Evolutionary conservation across 495 filamentous ascomycete genomes (phyloP).

Genomic region (Neurospora tetrasperma): DNA sequence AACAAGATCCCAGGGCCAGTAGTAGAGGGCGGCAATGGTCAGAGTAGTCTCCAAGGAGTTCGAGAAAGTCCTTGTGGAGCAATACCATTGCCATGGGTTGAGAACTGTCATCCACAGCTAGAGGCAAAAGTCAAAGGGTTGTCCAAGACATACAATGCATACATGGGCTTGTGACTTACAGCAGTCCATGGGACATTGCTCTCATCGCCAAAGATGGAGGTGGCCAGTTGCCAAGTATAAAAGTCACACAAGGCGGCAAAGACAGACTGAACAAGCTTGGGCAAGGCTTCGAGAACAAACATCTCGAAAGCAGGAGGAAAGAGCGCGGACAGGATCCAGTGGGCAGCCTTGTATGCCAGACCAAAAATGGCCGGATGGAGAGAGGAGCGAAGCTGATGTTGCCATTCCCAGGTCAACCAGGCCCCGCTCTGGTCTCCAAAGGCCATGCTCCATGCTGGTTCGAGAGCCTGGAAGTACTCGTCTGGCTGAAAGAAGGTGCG

Average conservation of each 20-base stretch:
- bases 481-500: conserved; percentile 99
- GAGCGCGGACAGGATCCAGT: conserved; percentile 40
- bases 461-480: conserved; percentile 93
- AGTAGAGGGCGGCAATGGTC: conserved; percentile 66
- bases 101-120: conserved; percentile 60
- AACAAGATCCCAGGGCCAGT: conserved; percentile 73
- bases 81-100: conserved; percentile 97
- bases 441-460: conserved; percentile 85
- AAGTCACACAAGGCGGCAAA: conserved; percentile 74
- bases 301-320: conserved; percentile 34
- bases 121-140: conserved; percentile 3
- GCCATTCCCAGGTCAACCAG: conserved; percentile 99
- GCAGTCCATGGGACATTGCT: conserved; percentile 57
- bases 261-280: conserved; percentile 64
- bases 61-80: conserved; percentile 82
- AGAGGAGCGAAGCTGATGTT: conserved; percentile 80
- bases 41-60: conserved; percentile 88
- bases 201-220: conserved; percentile 55
- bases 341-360: conserved; percentile 53
- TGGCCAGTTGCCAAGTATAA: conserved; percentile 79
- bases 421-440: conserved; percentile 71
- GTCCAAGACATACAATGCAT: background rate
- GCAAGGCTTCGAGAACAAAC: conserved; percentile 57
- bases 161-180: conserved; percentile 35
- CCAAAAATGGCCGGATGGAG: conserved; percentile 82